Base-by-base conservation (phyloP, 148 eudicot species). In the Bassia scoparia region DNA sequence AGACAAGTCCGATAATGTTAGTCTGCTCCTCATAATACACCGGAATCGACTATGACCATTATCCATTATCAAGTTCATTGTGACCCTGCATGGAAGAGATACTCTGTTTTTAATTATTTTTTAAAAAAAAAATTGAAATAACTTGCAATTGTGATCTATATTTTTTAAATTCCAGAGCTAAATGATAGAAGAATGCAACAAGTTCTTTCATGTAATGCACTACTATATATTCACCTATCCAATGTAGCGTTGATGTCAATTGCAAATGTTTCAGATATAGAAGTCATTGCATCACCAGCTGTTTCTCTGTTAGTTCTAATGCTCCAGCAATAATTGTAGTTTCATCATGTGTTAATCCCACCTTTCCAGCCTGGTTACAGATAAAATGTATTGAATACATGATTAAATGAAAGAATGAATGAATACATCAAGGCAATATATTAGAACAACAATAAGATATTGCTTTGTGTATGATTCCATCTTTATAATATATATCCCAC, bases 281-380 rank as follows among this genome's bases (percentile, higher is more conserved):
- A 88, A 52, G 93, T 90, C 98, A 93, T 93, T 29, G 98, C 96
- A 73, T 90, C 89, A 71, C 93, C 77, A 29, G 98, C 93, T 69
- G 79, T 93, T 93, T 90, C 78, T 83, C 96, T 27, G 84, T 73
- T 50, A 92, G 87, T 55, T 86, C 93, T 68, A 93, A 84, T 43
- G 98, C 98, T 79, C 96, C 96, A 74, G 98, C 93, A 84, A 93
- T 93, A 61, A 90, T 93, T 34, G 98, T 93, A 38, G 96, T 93
- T 87, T 93, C 98, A 60, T 93, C 98, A 71, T 90, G 98, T 21
- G 98, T 93, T 64, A 93, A 82, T 68, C 98, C 97, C 63, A 96
- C 97, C 86, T 93, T 93, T 63, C 98, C 98, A 70, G 98, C 98
- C 98, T 93, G 76, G 16, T 72, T 65, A 63, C 37, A 69, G 70